phyloP scores from a whole-genome alignment of 768 basidiomycete genomes.

The Naganishia randhawae region DNA sequence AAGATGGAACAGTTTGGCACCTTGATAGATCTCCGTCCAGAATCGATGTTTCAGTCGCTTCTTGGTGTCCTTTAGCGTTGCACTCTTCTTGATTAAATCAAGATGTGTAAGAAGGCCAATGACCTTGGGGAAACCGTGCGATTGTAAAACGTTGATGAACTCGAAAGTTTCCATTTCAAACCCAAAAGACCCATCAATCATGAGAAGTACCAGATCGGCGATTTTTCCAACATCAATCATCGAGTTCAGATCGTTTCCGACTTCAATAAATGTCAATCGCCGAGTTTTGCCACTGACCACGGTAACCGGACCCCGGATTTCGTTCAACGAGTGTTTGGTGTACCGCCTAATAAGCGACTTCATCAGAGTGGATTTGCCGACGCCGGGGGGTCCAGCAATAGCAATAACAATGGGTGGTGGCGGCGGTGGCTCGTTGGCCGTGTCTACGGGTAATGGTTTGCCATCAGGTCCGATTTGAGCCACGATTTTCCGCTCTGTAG shows the following conservation, averaged over 20 bases:
- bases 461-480: conserved; percentile 49
- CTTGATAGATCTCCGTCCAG: conserved; percentile 99
- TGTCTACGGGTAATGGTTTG: conserved; percentile 55
- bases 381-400: conserved; percentile 91
- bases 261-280: conserved; percentile 92
- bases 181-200: conserved; percentile 96
- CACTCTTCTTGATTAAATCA: conserved; percentile 89
- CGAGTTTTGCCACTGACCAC: conserved; percentile 89
- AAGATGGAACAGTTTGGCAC: conserved; percentile 96
- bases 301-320: conserved; percentile 88
- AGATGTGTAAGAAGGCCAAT: conserved; percentile 94
- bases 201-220: conserved; percentile 89
- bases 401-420: conserved; percentile 93
- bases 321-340: conserved; percentile 86
- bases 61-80: conserved; percentile 81
- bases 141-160: conserved; percentile 92
- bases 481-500: conserved; percentile 54
- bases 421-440: conserved; percentile 44
- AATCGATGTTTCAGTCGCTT: conserved; percentile 94
- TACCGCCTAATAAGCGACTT: conserved; percentile 86
- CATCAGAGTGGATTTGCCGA: conserved; percentile 90
- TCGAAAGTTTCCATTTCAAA: conserved; percentile 99
- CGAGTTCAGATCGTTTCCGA: conserved; percentile 93
- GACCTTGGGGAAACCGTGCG: conserved; percentile 97
- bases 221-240: conserved; percentile 99